Evolutionary conservation across 768 basidiomycete genomes (phyloP).

Genomic region (Gloeophyllum trabeum): DNA sequence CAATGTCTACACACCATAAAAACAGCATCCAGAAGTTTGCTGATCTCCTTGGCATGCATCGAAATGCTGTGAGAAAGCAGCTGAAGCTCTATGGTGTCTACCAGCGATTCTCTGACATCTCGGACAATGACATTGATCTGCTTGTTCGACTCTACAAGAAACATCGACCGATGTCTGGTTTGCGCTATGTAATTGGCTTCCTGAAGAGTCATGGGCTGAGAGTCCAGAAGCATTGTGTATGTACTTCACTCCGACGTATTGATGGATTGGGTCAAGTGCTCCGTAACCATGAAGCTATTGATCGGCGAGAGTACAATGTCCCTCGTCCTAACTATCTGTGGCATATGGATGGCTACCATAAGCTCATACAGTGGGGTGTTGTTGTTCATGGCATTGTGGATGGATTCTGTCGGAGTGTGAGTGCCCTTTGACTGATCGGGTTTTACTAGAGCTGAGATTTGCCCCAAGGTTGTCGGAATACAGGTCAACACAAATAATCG

Average conservation of each 20-base stretch:
- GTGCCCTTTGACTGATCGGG: slow-evolving; percentile 20
- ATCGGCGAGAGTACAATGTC: slow-evolving; percentile 9
- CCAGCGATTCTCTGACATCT: background rate
- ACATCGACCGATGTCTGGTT: slow-evolving; percentile 14
- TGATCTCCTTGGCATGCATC: slow-evolving; percentile 1
- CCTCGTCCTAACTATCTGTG: slow-evolving; percentile 12
- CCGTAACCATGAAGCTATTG: background rate
- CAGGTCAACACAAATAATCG: slow-evolving; percentile 11
- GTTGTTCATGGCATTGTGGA: slow-evolving; percentile 17
- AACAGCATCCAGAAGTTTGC: background rate
- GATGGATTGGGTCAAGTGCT: background rate
- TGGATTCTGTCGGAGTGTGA: slow-evolving; percentile 15
- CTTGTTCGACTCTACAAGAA: slow-evolving; percentile 7
- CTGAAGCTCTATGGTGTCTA: background rate
- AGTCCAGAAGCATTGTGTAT: slow-evolving; percentile 13
- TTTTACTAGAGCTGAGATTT: no score
- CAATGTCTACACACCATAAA: background rate
- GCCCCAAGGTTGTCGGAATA: no score
- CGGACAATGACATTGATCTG: slow-evolving; percentile 4
- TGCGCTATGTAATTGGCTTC: slow-evolving; percentile 18
- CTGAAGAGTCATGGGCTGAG: slow-evolving; percentile 14
- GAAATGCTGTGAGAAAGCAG: background rate
- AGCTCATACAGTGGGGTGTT: slow-evolving; percentile 13
- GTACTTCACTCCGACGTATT: background rate
- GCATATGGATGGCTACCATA: slow-evolving; percentile 16